Conservation (phyloP, 176 grass and related monocot species). For the Olyra latifolia region DNA sequence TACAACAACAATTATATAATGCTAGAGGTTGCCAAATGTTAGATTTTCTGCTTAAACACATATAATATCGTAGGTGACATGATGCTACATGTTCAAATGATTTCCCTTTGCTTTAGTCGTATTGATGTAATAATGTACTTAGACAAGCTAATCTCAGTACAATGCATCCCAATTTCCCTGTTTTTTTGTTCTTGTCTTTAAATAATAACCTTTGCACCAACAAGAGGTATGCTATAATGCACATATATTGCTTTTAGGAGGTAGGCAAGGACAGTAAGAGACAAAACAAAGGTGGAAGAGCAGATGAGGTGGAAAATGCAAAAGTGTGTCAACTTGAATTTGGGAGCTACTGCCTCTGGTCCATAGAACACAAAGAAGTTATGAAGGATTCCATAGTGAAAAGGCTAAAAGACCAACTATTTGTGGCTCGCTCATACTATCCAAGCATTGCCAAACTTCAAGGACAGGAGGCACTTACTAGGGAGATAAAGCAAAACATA, state of each 20-base stretch:
- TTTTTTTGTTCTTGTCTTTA: background rate
- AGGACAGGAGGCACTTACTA: conserved; percentile 57
- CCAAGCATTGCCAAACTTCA: conserved; percentile 68
- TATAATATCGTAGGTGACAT: background rate
- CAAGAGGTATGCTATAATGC: conserved; percentile 23
- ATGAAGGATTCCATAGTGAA: conserved; percentile 66
- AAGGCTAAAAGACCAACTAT: conserved; percentile 77
- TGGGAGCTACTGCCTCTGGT: conserved; percentile 96
- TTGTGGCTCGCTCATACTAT: conserved; percentile 75
- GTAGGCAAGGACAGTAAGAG: conserved; percentile 26
- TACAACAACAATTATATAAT: background rate
- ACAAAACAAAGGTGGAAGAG: conserved; percentile 36
- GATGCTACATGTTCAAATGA: background rate
- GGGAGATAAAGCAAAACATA: conserved; percentile 67
- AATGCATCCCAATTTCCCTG: background rate
- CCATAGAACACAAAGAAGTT: conserved; percentile 71
- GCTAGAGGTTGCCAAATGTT: background rate
- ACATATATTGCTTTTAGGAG: conserved; percentile 51
- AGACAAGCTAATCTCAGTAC: conserved; percentile 20
- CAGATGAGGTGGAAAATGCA: conserved; percentile 50
- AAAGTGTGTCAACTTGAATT: conserved; percentile 82
- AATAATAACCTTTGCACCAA: background rate
- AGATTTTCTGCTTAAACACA: conserved; percentile 11
- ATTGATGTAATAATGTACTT: conserved; percentile 5
- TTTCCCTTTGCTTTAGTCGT: background rate